Base-by-base conservation (phyloP, 2,329 filamentous ascomycete species). In the Chaetomiaceae sp. region DNA sequence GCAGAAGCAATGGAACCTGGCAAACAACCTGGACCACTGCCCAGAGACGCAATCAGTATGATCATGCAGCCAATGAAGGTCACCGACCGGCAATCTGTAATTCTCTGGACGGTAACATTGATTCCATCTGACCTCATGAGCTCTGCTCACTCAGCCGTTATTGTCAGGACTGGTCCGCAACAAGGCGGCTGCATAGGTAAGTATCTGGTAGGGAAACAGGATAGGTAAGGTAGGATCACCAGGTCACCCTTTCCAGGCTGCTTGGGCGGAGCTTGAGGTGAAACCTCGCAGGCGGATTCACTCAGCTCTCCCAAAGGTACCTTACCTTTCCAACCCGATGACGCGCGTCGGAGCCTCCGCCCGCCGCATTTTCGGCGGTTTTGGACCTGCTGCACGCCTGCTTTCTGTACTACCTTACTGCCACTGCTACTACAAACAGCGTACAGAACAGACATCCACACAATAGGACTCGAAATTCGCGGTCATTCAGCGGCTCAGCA, bases 211-310 rank as follows among this genome's bases (percentile, higher is more conserved):
- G n/a, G n/a, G n/a, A n/a, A n/a, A n/a, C n/a, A n/a, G n/a, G n/a
- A n/a, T n/a, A n/a, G n/a, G n/a, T n/a, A n/a, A n/a, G n/a, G n/a
- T n/a, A n/a, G n/a, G n/a, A n/a, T 46, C 25, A 10, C 16, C 14
- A n/a, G n/a, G n/a, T n/a, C n/a, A n/a, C n/a, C n/a, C n/a, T n/a
- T n/a, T n/a, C n/a, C n/a, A n/a, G n/a, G n/a, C 21, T 14, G n/a
- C 27, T 14, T 4, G 11, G 16, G 20, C n/a, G 48, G 48, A 37
- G 23, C 37, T 29, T 13, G 18, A 40, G 48, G 21, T 51, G 48
- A 51, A 51, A 51, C 48, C 16, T 30, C 16, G 25, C 40, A 30
- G 32, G 40, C 33, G 40, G 32, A 6, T 30, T 44, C 48, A 38
- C 40, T 29, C 29, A 27, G 33, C 47, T 44, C 4, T 13, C 30